phyloP scores from a whole-genome alignment of 345 rosid genomes.

The Fremontodendron californicum region DNA sequence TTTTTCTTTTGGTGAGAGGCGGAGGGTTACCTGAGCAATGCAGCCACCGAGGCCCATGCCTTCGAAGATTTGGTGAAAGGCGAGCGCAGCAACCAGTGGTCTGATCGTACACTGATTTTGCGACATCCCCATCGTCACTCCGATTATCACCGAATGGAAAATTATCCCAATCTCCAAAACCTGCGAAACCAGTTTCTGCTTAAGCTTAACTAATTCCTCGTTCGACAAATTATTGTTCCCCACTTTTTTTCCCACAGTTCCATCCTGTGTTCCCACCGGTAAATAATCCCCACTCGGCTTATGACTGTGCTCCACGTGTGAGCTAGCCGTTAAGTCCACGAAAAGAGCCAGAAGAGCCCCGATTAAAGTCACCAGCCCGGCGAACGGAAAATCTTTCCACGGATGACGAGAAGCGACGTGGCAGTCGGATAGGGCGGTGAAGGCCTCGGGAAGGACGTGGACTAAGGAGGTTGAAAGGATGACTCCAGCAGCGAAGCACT shows the following conservation, averaged over 20 bases:
- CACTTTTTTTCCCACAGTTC: slow-evolving; percentile 23
- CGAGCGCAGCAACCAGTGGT: slow-evolving; percentile 83
- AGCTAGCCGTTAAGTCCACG: slow-evolving; percentile 82
- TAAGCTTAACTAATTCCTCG: slow-evolving; percentile 51
- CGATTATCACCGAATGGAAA: slow-evolving; percentile 90
- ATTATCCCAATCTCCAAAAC: slow-evolving; percentile 92
- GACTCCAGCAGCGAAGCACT: slow-evolving; percentile 97
- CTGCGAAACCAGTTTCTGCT: slow-evolving; percentile 83
- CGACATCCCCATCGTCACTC: slow-evolving; percentile 96
- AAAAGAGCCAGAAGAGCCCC: slow-evolving; percentile 65
- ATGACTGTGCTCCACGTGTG: slow-evolving; percentile 60
- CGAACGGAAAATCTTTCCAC: slow-evolving; percentile 86
- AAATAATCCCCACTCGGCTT: slow-evolving; percentile 34
- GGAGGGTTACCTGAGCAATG: slow-evolving; percentile 75
- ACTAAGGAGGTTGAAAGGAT: slow-evolving; percentile 90
- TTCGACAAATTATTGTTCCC: slow-evolving; percentile 27
- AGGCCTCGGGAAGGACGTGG: slow-evolving; percentile 92
- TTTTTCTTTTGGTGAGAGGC: too few species aligned
- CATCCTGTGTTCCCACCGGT: slow-evolving; percentile 43
- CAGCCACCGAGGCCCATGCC: slow-evolving; percentile 99
- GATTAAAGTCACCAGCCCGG: slow-evolving; percentile 68
- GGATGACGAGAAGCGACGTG: slow-evolving; percentile 72
- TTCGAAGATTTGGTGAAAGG: slow-evolving; percentile 92
- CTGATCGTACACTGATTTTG: slow-evolving; percentile 86
- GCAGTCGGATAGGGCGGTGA: slow-evolving; percentile 65